Evolutionary conservation across 148 eudicot genomes (phyloP).

Genomic region (Rhododendron williamsianum): DNA sequence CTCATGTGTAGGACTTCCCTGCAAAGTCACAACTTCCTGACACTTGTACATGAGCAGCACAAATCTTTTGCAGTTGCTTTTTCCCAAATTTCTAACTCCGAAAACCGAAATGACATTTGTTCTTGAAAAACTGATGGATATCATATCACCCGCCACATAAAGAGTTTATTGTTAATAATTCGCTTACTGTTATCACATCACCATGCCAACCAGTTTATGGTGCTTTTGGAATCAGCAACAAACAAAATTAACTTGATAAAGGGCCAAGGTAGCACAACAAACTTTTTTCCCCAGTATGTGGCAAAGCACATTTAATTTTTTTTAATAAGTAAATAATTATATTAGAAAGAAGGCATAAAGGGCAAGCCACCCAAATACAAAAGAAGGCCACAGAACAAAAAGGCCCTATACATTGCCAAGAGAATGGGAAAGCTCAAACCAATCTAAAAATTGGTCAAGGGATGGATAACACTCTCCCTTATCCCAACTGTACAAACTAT

Average conservation of each 20-base stretch:
- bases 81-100: too few species aligned
- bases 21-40: neutral
- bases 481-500: too few species aligned
- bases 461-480: too few species aligned
- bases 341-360: too few species aligned
- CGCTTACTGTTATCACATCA: neutral
- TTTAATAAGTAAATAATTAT: too few species aligned
- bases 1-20: neutral
- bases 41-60: neutral
- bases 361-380: too few species aligned
- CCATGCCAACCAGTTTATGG: neutral
- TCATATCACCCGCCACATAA: neutral
- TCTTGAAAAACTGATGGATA: neutral
- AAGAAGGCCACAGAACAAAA: too few species aligned
- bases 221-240: neutral
- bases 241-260: neutral
- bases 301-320: neutral
- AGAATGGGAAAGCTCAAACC: too few species aligned
- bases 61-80: neutral
- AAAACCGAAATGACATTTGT: neutral
- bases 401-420: too few species aligned
- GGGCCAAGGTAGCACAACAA: neutral
- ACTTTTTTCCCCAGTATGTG: neutral
- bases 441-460: too few species aligned
- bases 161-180: neutral